phyloP scores from a whole-genome alignment of 768 basidiomycete genomes.

The Suillus subalutaceus region DNA sequence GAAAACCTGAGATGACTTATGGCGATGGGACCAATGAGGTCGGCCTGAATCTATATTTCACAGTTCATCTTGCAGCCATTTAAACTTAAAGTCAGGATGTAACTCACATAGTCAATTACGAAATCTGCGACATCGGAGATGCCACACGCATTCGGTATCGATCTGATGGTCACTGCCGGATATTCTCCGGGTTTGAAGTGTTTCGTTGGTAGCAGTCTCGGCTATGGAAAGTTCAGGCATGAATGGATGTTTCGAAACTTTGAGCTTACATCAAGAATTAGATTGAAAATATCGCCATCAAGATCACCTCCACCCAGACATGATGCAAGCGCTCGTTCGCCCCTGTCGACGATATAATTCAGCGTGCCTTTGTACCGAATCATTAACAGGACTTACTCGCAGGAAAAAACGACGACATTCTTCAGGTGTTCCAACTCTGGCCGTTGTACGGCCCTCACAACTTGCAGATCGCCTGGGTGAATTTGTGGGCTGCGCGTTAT shows the following conservation, averaged over 20 bases:
- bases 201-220: constrained; percentile 34
- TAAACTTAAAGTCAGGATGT: neutral
- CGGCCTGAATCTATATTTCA: constrained; percentile 3
- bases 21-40: constrained; percentile 65
- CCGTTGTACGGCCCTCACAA: constrained; percentile 44
- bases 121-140: constrained; percentile 72
- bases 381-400: constrained; percentile 32
- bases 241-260: neutral
- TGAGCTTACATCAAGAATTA: constrained; percentile 42
- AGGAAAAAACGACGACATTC: constrained; percentile 55
- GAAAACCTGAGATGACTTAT: constrained; percentile 68
- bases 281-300: constrained; percentile 65
- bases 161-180: constrained; percentile 46
- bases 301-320: constrained; percentile 71
- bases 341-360: constrained; percentile 22
- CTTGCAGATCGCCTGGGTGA: constrained; percentile 51
- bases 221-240: constrained; percentile 11
- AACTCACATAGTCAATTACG: constrained; percentile 66
- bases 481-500: constrained; percentile 56
- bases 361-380: neutral
- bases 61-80: neutral
- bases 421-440: constrained; percentile 41
- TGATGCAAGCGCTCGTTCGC: constrained; percentile 60
- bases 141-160: constrained; percentile 50
- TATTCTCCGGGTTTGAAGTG: constrained; percentile 49